These are phyloP conservation scores for Aureobasidium sp. DNA, from an alignment of 2,329 filamentous ascomycete genomes.

Conservation along the genomic window DNA sequence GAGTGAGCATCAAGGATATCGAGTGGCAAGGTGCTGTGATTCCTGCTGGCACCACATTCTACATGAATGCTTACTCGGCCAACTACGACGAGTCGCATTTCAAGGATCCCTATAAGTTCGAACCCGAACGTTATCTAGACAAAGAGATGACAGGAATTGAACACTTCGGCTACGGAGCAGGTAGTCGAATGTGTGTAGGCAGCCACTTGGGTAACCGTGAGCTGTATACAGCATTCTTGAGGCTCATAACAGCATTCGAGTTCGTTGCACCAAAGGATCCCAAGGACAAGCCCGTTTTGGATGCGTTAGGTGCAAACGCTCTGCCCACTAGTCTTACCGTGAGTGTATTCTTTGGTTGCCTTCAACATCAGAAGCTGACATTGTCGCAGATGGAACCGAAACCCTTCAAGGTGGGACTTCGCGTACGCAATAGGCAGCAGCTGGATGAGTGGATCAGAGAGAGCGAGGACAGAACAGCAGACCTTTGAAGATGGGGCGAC, in stretches of 20 bases:
- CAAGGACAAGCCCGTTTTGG: constrained; percentile 34
- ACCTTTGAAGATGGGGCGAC: constrained; percentile 22
- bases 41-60: constrained; percentile 69
- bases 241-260: constrained; percentile 40
- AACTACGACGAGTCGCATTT: constrained; percentile 65
- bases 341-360: background rate
- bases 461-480: constrained; percentile 38
- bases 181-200: constrained; percentile 32
- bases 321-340: constrained; percentile 31
- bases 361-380: background rate
- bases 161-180: constrained; percentile 41
- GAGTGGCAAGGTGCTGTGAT: constrained; percentile 60
- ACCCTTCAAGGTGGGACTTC: constrained; percentile 42
- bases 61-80: constrained; percentile 70
- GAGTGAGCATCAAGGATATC: constrained; percentile 64
- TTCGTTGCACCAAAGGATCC: constrained; percentile 33
- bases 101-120: constrained; percentile 52
- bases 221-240: constrained; percentile 39
- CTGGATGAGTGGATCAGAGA: constrained; percentile 39
- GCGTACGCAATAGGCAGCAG: constrained; percentile 31
- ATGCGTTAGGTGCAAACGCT: constrained; percentile 37
- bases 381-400: constrained; percentile 42
- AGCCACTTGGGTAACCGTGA: constrained; percentile 32
- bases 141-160: constrained; percentile 39
- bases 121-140: constrained; percentile 60